Percentiles rank a stretch among this genome's conserved stretches.
Evolutionary conservation across 2,329 filamentous ascomycete species (phyloP).

Genomic region (Alternaria viburni): DNA sequence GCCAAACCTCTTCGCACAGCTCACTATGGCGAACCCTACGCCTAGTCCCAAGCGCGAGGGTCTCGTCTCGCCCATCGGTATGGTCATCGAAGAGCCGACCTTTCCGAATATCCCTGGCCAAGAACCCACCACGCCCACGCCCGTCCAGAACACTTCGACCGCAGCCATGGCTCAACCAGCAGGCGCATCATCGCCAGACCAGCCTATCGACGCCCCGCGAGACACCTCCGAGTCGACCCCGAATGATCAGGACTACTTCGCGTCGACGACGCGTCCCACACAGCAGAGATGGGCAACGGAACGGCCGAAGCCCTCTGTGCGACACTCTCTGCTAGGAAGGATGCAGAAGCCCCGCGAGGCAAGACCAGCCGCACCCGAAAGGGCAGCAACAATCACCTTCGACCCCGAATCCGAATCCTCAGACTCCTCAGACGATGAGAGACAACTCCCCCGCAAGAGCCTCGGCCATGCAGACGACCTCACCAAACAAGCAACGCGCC

Average conservation of each 20-base stretch:
- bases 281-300: constrained; percentile 40
- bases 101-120: constrained; percentile 29
- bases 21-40: constrained; percentile 25
- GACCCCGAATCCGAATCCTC: constrained; percentile 34
- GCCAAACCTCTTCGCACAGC: not conserved
- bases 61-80: constrained; percentile 24
- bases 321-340: constrained; percentile 28
- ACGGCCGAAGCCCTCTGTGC: constrained; percentile 32
- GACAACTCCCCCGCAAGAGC: constrained; percentile 18
- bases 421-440: constrained; percentile 37
- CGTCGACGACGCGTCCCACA: constrained; percentile 22
- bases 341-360: constrained; percentile 19
- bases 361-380: constrained; percentile 19
- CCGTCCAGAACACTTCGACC: not conserved
- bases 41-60: constrained; percentile 8
- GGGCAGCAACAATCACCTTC: constrained; percentile 37
- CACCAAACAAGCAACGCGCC: constrained; percentile 8
- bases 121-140: not conserved
- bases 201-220: not conserved
- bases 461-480: constrained; percentile 20
- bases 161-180: not conserved
- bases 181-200: not conserved
- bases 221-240: not conserved
- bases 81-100: constrained; percentile 28
- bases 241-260: constrained; percentile 1